Evolutionary conservation across 805 yeast genomes (phyloP), one percentile per base, ranked within the genome.

Genomic region (Nakazawaea ernobii): DNA sequence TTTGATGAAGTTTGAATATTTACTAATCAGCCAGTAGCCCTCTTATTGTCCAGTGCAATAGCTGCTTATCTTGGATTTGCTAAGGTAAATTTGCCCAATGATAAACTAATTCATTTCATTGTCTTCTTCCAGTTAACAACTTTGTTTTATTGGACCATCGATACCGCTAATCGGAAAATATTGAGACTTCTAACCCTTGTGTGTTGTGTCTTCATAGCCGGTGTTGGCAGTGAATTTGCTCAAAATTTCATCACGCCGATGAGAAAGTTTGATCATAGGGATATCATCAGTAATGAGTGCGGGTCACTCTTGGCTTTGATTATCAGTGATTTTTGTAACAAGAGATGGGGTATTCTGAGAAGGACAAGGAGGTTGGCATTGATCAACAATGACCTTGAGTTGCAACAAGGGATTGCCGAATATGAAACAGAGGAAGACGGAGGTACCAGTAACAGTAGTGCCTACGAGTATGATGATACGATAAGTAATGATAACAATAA

Each of bases 21-120:
- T 20, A 20, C 24, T 20, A 20, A 20, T 5, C 24, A 20, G 5
- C 24, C 5, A 20, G 5, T n/a, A 45, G 48, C n/a, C 24, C 37
- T 45, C 27, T 24, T 32, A 15, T 14, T 36, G 17, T 26, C 29
- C 4, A 41, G 45, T 33, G 6, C 55, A 2, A 44, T 60, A 4
- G 59, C 69, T 0, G 49, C 56, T 1, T 77, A 76, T 50, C 61
- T 78, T 6, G 84, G 84, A 17, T 73, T 78, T 55, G 75, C 81
- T 7, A 67, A 68, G 61, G 56, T 78, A 2, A 67, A 69, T 0
- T 54, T 78, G 17, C 59, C 60, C 8, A 67, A 75, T 57, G 84
- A 78, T 55, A 78, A 78, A 54, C 49, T 60, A 24, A 51, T 75
- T 1, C 84, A 78, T 54, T 75, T 75, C 48, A 35, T 54, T 4